Conservation (phyloP, 176 grass and related monocot species). For the Musa itinerans region DNA sequence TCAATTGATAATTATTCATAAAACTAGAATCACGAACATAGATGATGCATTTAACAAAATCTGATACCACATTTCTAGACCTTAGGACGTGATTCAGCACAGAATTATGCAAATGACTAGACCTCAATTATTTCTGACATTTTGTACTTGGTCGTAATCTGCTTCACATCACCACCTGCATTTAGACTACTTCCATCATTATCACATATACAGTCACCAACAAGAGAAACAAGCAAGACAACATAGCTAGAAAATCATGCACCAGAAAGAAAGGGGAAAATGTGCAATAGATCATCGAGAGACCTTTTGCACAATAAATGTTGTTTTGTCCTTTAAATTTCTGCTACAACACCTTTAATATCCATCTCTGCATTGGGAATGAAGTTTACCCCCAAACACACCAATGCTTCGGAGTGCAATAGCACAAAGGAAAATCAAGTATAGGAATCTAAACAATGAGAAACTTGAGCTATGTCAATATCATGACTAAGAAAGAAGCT, state of each 20-base stretch:
- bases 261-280: not conserved
- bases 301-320: conserved; percentile 87
- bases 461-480: not conserved
- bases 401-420: conserved; percentile 44
- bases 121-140: conserved; percentile 2
- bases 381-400: conserved; percentile 41
- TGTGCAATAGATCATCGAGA: conserved; percentile 4
- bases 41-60: not conserved
- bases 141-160: not conserved
- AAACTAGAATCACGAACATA: not conserved
- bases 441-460: not conserved
- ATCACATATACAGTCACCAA: not conserved
- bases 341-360: conserved; percentile 86
- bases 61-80: not conserved
- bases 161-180: conserved; percentile 8
- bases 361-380: conserved; percentile 98
- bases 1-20: not conserved
- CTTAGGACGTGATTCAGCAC: not conserved
- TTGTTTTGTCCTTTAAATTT: conserved; percentile 82
- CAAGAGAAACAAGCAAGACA: not conserved
- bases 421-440: not conserved
- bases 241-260: not conserved
- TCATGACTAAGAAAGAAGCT: conserved; percentile 3
- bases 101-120: not conserved
- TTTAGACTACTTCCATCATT: not conserved